Conservation (phyloP, 495 filamentous ascomycete genomes). For the Penicillium arizonense region DNA sequence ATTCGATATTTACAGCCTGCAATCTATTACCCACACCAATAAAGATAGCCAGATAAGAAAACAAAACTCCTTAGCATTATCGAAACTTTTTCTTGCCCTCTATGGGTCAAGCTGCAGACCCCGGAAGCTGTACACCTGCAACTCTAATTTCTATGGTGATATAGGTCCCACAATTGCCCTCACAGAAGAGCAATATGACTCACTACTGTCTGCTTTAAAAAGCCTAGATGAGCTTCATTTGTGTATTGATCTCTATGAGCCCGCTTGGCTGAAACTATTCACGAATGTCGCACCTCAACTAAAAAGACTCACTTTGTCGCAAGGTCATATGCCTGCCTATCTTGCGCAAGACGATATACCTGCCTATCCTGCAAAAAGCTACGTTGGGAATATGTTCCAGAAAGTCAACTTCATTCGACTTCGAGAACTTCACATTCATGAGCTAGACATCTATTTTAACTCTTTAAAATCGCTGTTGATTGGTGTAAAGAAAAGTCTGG, state of each 20-base stretch:
- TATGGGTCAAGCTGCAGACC: conserved; percentile 8
- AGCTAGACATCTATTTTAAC: conserved; percentile 11
- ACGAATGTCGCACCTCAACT: conserved; percentile 11
- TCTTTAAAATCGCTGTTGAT: conserved; percentile 10
- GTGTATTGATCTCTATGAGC: conserved; percentile 12
- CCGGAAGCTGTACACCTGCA: conserved; percentile 6
- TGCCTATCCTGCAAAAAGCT: conserved; percentile 1
- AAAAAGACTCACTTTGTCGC: conserved; percentile 7
- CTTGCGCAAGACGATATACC: conserved; percentile 1
- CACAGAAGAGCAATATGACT: conserved; percentile 7
- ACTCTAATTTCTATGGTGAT: conserved; percentile 9
- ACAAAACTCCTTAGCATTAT: conserved; percentile 9
- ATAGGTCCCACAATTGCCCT: conserved; percentile 9
- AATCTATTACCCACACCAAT: background rate
- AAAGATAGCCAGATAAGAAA: conserved; percentile 3
- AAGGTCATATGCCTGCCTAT: conserved; percentile 4
- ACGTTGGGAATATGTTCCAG: conserved; percentile 4
- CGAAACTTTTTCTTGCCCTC: conserved; percentile 9
- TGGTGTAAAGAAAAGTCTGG: conserved; percentile 7
- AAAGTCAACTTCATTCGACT: conserved; percentile 9
- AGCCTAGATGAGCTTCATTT: conserved; percentile 9
- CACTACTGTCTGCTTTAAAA: conserved; percentile 9
- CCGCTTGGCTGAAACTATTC: conserved; percentile 5
- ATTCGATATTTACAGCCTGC: conserved; percentile 10
- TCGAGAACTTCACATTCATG: conserved; percentile 7